phyloP scores from a whole-genome alignment of 2,329 filamentous ascomycete species.

The Apiospora hydei region DNA sequence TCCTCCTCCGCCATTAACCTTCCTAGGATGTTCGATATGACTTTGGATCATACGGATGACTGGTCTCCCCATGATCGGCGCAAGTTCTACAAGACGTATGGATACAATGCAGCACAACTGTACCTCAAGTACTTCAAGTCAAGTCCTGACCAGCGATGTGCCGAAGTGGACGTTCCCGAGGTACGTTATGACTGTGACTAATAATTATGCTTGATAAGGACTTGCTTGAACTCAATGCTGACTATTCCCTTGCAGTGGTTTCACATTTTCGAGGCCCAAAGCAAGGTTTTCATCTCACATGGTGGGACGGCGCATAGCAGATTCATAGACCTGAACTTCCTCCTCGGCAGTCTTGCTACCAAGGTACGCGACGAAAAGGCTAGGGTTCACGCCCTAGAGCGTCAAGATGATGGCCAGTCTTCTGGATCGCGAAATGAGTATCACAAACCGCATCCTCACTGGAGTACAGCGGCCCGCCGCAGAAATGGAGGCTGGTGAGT shows the following conservation, averaged over 20 bases:
- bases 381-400: neutral
- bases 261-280: neutral
- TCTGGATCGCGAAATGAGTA: neutral
- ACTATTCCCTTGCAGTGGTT: conserved; percentile 9
- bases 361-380: neutral
- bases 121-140: neutral
- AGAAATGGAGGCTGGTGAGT: neutral
- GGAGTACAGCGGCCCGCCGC: neutral
- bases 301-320: neutral
- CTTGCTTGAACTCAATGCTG: neutral
- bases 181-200: neutral
- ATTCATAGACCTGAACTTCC: conserved; percentile 12
- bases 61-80: neutral
- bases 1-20: neutral
- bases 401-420: neutral
- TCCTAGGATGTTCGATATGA: neutral
- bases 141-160: neutral
- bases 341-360: neutral
- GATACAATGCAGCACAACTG: neutral
- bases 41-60: neutral
- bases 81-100: neutral
- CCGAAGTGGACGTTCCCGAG: neutral
- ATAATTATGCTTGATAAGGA: too few relatives aligned
- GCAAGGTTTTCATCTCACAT: neutral
- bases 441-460: neutral